These are phyloP conservation scores for Urochloa ruziziensis DNA, from an alignment of 176 grass and related monocot genomes.

Conservation along the genomic window DNA sequence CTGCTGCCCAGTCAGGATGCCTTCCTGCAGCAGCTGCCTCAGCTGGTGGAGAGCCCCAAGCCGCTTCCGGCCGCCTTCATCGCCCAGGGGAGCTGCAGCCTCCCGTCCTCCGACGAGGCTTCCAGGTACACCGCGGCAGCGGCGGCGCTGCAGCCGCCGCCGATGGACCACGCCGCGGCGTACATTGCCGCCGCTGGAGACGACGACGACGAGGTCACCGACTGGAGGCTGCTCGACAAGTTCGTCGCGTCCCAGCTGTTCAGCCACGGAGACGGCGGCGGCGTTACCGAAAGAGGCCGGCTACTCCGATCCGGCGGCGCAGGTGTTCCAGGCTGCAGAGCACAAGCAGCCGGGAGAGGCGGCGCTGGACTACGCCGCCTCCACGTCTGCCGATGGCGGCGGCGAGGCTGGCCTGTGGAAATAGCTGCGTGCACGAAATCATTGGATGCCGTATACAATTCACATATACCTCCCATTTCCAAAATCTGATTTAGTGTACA, in stretches of 20 bases:
- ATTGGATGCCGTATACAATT: conserved; percentile 28
- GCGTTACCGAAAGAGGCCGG: conserved; percentile 34
- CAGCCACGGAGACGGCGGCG: conserved; percentile 55
- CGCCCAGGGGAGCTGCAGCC: conserved; percentile 26
- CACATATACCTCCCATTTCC: conserved; percentile 12
- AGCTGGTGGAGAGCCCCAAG: conserved; percentile 67
- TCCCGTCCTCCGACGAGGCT: conserved; percentile 37
- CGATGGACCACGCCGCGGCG: conserved; percentile 8
- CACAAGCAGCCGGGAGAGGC: conserved; percentile 41
- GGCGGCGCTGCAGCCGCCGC: not conserved
- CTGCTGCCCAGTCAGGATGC: conserved; percentile 56
- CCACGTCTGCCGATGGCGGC: conserved; percentile 50
- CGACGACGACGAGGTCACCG: conserved; percentile 31
- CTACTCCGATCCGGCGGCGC: conserved; percentile 32
- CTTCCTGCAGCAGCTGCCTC: conserved; percentile 79
- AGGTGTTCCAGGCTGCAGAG: conserved; percentile 33
- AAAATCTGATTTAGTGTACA: conserved; percentile 53
- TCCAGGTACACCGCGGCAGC: conserved; percentile 5
- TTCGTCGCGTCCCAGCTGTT: conserved; percentile 86
- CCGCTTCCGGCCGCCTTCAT: conserved; percentile 45
- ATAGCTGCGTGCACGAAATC: conserved; percentile 32
- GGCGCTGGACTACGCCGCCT: conserved; percentile 55
- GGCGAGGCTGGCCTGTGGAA: conserved; percentile 53
- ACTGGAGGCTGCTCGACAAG: conserved; percentile 90
- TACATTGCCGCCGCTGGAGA: conserved; percentile 7